phyloP scores from a whole-genome alignment of 1,139 yeast genomes.

The Hyphopichia buzzinii region DNA sequence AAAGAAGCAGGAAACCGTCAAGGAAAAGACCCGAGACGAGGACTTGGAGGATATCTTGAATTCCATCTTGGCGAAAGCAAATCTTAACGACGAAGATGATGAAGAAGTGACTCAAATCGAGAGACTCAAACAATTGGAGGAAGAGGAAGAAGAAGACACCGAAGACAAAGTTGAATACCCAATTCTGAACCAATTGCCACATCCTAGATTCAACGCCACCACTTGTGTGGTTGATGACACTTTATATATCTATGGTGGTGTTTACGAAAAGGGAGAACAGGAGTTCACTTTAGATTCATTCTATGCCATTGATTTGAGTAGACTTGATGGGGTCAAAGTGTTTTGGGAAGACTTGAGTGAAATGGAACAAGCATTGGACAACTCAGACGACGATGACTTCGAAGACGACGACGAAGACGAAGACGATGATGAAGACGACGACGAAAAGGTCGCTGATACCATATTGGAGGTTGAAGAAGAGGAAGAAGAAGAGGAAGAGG shows the following conservation, averaged over 20 bases:
- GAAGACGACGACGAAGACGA: slow-evolving; percentile 55
- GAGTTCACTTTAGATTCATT: slow-evolving; percentile 84
- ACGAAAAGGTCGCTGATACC: slow-evolving; percentile 58
- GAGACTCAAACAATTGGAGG: slow-evolving; percentile 33
- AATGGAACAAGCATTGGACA: slow-evolving; percentile 24
- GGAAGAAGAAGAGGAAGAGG: slow-evolving; percentile 59
- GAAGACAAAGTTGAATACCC: slow-evolving; percentile 49
- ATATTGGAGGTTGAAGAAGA: slow-evolving; percentile 56
- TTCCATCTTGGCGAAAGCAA: slow-evolving; percentile 68
- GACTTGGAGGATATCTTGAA: slow-evolving; percentile 82
- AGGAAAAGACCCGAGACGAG: slow-evolving; percentile 63
- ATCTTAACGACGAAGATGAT: slow-evolving; percentile 55
- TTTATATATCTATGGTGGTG: slow-evolving; percentile 87
- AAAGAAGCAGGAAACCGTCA: slow-evolving; percentile 39
- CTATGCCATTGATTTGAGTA: slow-evolving; percentile 82
- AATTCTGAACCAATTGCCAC: slow-evolving; percentile 66
- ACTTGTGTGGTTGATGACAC: slow-evolving; percentile 84
- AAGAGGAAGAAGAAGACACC: slow-evolving; percentile 38
- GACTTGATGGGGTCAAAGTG: slow-evolving; percentile 82
- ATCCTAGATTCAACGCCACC: slow-evolving; percentile 83
- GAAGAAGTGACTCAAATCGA: slow-evolving; percentile 38
- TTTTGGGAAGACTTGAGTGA: slow-evolving; percentile 80
- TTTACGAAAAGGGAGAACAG: slow-evolving; percentile 82
- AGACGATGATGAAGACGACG: slow-evolving; percentile 63
- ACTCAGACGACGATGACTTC: slow-evolving; percentile 44